Base-by-base conservation (phyloP, 305 asterid species). In the Fraxinus xanthoxyloides region DNA sequence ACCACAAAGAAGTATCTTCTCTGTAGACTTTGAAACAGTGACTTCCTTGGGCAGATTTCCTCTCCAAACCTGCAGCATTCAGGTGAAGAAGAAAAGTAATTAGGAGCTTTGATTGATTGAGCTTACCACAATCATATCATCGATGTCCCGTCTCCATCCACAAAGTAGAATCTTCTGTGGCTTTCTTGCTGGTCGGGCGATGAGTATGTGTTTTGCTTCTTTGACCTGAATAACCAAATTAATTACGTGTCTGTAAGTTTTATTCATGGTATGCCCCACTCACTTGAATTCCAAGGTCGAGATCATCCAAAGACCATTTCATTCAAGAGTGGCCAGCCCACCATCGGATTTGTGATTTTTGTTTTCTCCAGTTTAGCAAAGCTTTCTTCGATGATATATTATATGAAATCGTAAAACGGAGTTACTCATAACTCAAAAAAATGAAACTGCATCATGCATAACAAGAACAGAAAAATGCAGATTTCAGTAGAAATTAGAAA, bases 41-140 rank as follows among this genome's bases (percentile, higher is more conserved):
- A 89, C 88, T 35, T 90, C 92, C 89, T 88, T 87, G 65, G 97
- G 97, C 77, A 93, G 92, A 87, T 87, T 86, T 88, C 97, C 95
- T 83, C 90, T 89, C 87, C 77, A 84, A 80, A 92, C 95, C 98
- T 94, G 97, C 97, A 92, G 88, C 89, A 93, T 89, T 86, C 90
- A 91, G 88, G 90, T 87, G 90, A 91, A 93, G 91, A 93, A 88
- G 85, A 91, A 88, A 86, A 88, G 79, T 82, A 92, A 91, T 93
- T 89, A 92, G 97, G 93, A 88, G 92, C 89, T 87, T 87, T 85
- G 79, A 86, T 85, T 75, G 77, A 90, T 83, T 83, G 88, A 90
- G 87, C 95, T 94, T 90, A 94, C 98, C 97, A 93, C 97, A 94
- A 94, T 91, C 98, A 94, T 94, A 93, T 94, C 98, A 94, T 93